Evolutionary conservation across 495 filamentous ascomycete genomes (phyloP).

Genomic region (Immersiella caudata): DNA sequence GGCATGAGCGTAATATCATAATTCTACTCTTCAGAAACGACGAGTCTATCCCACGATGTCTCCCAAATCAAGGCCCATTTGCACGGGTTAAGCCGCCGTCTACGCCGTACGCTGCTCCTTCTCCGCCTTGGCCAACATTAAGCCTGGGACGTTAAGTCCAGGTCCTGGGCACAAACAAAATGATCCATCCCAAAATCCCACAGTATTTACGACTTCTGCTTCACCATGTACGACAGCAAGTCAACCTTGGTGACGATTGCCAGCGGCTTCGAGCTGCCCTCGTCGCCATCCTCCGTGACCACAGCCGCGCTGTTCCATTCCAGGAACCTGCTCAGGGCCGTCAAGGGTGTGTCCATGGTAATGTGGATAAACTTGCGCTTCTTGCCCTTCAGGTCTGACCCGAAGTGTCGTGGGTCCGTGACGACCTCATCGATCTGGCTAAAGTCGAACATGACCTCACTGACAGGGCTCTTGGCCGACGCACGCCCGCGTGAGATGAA

Average conservation of each 20-base stretch:
- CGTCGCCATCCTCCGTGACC: conserved; percentile 69
- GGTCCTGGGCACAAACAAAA: background rate
- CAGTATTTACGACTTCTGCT: conserved; percentile 49
- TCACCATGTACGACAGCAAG: conserved; percentile 88
- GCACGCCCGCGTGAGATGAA: conserved; percentile 83
- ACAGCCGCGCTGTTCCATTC: conserved; percentile 97
- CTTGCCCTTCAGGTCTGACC: conserved; percentile 47
- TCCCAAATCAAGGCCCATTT: conserved; percentile 24
- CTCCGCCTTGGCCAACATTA: background rate
- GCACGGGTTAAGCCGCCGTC: conserved; percentile 35
- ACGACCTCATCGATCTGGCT: conserved; percentile 79
- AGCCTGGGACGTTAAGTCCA: conserved; percentile 16
- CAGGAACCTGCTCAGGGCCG: conserved; percentile 84
- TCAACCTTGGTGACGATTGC: conserved; percentile 98
- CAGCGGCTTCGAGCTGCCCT: conserved; percentile 65
- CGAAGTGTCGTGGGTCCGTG: conserved; percentile 75
- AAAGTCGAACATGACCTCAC: conserved; percentile 97
- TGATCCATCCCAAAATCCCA: background rate
- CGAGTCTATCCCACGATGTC: background rate
- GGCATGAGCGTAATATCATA: background rate
- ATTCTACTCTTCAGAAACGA: conserved; percentile 1
- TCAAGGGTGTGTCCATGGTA: conserved; percentile 83
- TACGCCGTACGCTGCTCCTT: background rate
- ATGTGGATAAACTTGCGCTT: conserved; percentile 87
- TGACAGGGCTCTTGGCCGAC: conserved; percentile 67